Base-by-base conservation (phyloP, 106 monocot species). In the Platanthera zijinensis region DNA sequence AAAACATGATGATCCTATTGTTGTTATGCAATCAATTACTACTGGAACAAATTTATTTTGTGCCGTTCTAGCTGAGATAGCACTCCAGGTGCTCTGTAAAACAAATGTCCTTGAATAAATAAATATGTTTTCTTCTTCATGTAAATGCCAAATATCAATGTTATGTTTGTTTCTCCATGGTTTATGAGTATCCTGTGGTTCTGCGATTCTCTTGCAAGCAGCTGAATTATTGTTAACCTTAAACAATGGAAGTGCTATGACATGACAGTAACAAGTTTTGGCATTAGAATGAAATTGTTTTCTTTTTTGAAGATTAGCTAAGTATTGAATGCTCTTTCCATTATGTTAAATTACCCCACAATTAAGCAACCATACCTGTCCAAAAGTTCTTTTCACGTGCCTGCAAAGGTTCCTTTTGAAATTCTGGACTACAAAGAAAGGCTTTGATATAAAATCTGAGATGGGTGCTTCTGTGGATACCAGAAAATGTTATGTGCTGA, bases 81-180 rank as follows among this genome's bases (percentile, higher is more conserved):
- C 91, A 87, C 83, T 87, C 77, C 96, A 97, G 96, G 96, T 97
- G 88, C 81, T 77, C 87, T 91, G 88, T 90, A 87, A 68, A 86
- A 84, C 83, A 84, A 22, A 79, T 82, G 82, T 89, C 72, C 15
- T 77, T 73, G 75, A 83, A 77, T 72, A 82, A 50, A 69, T 74
- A 64, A 75, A 80, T 77, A 25, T 69, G 67, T 79, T 68, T 79
- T 57, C 47, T 73, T 74, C 30, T 80, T 3, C 69, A 49, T 51
- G 1, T 72, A 8, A 51, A 25, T 80, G 84, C 80, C 82, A 76
- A 73, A 18, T 22, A 25, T 62, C 18, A 22, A 39, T 57, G 62
- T 69, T 79, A 70, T 51, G 10, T 51, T 74, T 63, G 51, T 51
- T 11, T 75, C 32, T 78, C 51, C 51, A 51, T 46, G 51, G 49